These are phyloP conservation scores for Pichia thaimueangensis DNA, from an alignment of 805 yeast genomes.

Conservation along the genomic window DNA sequence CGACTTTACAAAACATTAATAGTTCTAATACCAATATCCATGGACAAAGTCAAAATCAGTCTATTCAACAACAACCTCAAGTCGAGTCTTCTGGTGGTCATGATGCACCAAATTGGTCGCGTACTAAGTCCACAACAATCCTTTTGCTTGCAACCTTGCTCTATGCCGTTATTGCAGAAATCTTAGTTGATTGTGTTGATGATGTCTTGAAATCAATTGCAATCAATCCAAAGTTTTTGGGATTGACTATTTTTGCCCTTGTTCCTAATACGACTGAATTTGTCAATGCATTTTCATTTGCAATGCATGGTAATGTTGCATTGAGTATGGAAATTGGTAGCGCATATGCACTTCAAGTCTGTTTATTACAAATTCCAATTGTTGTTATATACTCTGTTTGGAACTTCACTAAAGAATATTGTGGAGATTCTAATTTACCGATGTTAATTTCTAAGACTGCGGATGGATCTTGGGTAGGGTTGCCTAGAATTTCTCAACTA, in stretches of 20 bases:
- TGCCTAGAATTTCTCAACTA: conserved; percentile 11
- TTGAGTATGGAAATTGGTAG: conserved; percentile 96
- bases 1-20: too few species aligned
- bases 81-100: conserved; percentile 57
- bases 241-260: conserved; percentile 88
- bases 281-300: conserved; percentile 93
- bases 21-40: too few species aligned
- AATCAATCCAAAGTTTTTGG: conserved; percentile 86
- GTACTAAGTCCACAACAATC: conserved; percentile 74
- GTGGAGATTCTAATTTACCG: background rate
- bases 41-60: conserved; percentile 5
- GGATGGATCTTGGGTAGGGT: conserved; percentile 4
- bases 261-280: conserved; percentile 98
- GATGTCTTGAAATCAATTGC: conserved; percentile 71
- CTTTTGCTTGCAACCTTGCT: conserved; percentile 76
- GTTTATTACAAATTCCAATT: conserved; percentile 87
- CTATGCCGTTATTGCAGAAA: conserved; percentile 92
- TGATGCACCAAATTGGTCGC: conserved; percentile 97
- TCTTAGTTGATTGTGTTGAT: conserved; percentile 88
- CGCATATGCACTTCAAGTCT: conserved; percentile 95
- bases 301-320: conserved; percentile 93
- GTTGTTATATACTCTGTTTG: conserved; percentile 70
- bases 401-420: conserved; percentile 20
- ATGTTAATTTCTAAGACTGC: conserved; percentile 3
- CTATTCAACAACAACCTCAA: conserved; percentile 1